A percentile compares a stretch with the other conserved stretches of the same genome.
phyloP scores from a whole-genome alignment of 176 grass and related monocot genomes.

The Leersia perrieri region DNA sequence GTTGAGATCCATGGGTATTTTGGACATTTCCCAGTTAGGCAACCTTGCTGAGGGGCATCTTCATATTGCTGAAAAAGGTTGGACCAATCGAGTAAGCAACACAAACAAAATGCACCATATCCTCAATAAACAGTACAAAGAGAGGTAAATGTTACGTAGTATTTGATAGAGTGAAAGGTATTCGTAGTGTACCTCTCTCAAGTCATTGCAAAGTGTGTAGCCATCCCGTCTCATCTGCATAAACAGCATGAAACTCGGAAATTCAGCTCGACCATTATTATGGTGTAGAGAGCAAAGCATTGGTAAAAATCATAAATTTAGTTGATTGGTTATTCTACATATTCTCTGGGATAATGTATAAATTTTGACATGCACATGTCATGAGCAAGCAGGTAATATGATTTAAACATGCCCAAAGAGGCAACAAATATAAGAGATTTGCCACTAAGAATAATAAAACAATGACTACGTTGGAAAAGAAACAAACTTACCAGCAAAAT shows the following conservation, averaged over 20 bases:
- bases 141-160: not conserved
- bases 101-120: not conserved
- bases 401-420: constrained; percentile 6
- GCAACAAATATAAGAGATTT: not conserved
- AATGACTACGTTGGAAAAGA: not conserved
- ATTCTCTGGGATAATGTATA: not conserved
- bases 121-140: not conserved
- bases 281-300: not conserved
- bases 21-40: constrained; percentile 20
- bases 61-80: constrained; percentile 20
- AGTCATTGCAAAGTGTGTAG: constrained; percentile 32
- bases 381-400: not conserved
- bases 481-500: constrained; percentile 44
- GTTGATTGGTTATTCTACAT: not conserved
- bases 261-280: not conserved
- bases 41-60: not conserved
- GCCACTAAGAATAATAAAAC: not conserved
- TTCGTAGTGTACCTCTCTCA: not conserved
- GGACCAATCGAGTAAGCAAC: not conserved
- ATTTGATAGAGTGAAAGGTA: not conserved
- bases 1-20: not conserved
- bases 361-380: not conserved
- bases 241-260: not conserved
- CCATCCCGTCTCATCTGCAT: constrained; percentile 61
- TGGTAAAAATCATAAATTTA: not conserved